Evolutionary conservation across 1,284 basidiomycete genomes (phyloP).

Genomic region (Cryptococcus maquisensis): DNA sequence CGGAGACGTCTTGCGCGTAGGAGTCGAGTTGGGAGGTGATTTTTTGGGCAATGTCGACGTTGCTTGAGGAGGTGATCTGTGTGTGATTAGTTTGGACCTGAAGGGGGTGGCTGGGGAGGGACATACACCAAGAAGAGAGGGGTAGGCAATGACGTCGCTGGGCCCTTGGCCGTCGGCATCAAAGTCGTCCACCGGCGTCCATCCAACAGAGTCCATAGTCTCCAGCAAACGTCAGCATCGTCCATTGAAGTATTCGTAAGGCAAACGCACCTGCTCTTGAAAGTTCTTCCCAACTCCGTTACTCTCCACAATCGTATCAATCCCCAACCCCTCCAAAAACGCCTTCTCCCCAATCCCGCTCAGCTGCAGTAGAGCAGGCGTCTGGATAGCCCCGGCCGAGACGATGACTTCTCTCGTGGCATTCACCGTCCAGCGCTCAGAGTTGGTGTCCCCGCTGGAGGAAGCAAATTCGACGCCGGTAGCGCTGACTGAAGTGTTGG

Average conservation of each 20-base stretch:
- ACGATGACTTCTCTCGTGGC: constrained; percentile 49
- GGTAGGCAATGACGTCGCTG: constrained; percentile 19
- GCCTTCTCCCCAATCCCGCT: constrained; percentile 45
- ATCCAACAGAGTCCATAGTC: constrained; percentile 24
- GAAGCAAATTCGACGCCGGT: constrained; percentile 26
- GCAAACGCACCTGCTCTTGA: constrained; percentile 24
- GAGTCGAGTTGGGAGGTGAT: constrained; percentile 16
- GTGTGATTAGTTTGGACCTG: background rate
- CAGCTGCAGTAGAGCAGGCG: constrained; percentile 50
- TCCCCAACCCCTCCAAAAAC: constrained; percentile 9
- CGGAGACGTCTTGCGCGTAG: constrained; percentile 40
- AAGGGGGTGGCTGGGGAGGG: background rate
- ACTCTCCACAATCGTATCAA: constrained; percentile 16
- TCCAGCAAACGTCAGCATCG: constrained; percentile 9
- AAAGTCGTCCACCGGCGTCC: constrained; percentile 21
- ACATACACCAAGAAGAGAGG: constrained; percentile 12
- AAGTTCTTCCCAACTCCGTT: constrained; percentile 29
- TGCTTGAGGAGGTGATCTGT: constrained; percentile 10
- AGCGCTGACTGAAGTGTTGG: constrained; percentile 4
- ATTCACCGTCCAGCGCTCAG: constrained; percentile 29
- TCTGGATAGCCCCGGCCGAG: constrained; percentile 49
- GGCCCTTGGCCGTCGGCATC: constrained; percentile 16
- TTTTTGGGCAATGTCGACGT: constrained; percentile 9
- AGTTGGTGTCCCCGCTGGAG: constrained; percentile 9
- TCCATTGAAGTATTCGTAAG: background rate